Percentiles rank a stretch among this genome's conserved stretches.
phyloP scores from a whole-genome alignment of 1,284 basidiomycete species.

The Apiotrichum brassicae region DNA sequence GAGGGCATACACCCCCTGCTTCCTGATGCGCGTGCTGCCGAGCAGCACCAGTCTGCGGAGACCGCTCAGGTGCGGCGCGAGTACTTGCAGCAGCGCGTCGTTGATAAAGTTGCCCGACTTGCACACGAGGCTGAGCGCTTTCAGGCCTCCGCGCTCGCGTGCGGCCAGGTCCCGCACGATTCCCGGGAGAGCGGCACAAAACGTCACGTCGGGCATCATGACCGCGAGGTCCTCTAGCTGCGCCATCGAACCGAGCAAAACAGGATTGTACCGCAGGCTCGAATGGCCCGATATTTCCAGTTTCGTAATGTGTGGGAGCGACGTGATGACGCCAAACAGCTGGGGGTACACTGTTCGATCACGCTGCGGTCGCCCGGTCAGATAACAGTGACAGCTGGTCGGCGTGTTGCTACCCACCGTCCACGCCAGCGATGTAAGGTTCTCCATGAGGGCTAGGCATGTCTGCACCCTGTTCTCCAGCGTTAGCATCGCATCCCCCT shows the following conservation, averaged over 20 bases:
- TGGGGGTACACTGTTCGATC: constrained; percentile 36
- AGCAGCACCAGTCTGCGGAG: constrained; percentile 37
- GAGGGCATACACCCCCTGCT: constrained; percentile 28
- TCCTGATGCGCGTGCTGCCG: constrained; percentile 35
- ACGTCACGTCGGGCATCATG: constrained; percentile 41
- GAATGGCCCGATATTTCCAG: constrained; percentile 45
- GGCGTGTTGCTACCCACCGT: constrained; percentile 26
- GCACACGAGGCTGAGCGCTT: constrained; percentile 35
- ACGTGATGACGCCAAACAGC: constrained; percentile 29
- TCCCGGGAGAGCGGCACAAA: constrained; percentile 23
- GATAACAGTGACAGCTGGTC: background rate
- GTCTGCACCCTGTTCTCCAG: constrained; percentile 31
- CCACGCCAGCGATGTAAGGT: constrained; percentile 39
- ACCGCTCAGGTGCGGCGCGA: constrained; percentile 24
- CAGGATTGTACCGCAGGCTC: constrained; percentile 32
- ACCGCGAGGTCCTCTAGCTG: constrained; percentile 37
- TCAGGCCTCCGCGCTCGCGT: constrained; percentile 25
- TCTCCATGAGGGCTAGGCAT: constrained; percentile 31
- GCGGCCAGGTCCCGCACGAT: constrained; percentile 19
- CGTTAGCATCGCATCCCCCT: constrained; percentile 27
- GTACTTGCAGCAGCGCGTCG: constrained; percentile 26
- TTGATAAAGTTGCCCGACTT: constrained; percentile 30
- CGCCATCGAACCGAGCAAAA: constrained; percentile 23
- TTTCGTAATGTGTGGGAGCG: constrained; percentile 20
- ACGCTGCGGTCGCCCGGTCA: constrained; percentile 22